A percentile compares a stretch with the other conserved stretches of the same genome.
Conservation (phyloP, 2,329 filamentous ascomycete species). For the Huntiella decipiens region DNA sequence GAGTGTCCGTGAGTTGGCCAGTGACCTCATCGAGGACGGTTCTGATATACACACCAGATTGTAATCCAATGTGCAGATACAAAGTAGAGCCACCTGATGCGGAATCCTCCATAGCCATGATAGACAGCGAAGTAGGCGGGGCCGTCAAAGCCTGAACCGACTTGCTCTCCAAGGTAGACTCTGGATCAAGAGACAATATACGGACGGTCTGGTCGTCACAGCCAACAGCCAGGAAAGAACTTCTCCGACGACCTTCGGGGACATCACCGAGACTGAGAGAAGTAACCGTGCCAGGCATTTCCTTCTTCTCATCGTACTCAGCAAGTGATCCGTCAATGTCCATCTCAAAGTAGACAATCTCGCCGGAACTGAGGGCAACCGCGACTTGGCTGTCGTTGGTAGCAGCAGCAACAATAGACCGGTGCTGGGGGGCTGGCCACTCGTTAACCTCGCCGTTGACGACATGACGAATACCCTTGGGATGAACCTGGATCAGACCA, state of each 20-base stretch:
- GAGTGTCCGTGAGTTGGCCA: constrained; percentile 83
- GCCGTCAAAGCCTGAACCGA: constrained; percentile 88
- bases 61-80: constrained; percentile 87
- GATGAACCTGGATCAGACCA: constrained; percentile 82
- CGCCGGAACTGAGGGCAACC: constrained; percentile 82
- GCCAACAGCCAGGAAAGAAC: constrained; percentile 85
- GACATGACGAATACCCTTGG: constrained; percentile 89
- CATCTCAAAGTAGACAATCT: constrained; percentile 97
- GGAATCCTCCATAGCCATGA: constrained; percentile 92
- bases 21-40: constrained; percentile 91
- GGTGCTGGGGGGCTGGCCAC: constrained; percentile 83
- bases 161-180: constrained; percentile 79
- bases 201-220: constrained; percentile 94
- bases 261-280: constrained; percentile 87
- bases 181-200: constrained; percentile 74
- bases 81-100: constrained; percentile 73
- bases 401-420: constrained; percentile 84
- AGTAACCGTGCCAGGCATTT: constrained; percentile 90
- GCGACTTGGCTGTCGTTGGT: constrained; percentile 89
- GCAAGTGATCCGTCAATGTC: constrained; percentile 76
- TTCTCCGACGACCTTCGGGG: constrained; percentile 72
- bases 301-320: constrained; percentile 86
- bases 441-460: constrained; percentile 64
- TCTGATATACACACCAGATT: constrained; percentile 87
- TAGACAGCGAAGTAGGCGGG: constrained; percentile 69